Percentiles rank a stretch among this genome's conserved stretches.
Conservation (phyloP, 129 eudicot genomes). For the Chrysanthemum seticuspe region DNA sequence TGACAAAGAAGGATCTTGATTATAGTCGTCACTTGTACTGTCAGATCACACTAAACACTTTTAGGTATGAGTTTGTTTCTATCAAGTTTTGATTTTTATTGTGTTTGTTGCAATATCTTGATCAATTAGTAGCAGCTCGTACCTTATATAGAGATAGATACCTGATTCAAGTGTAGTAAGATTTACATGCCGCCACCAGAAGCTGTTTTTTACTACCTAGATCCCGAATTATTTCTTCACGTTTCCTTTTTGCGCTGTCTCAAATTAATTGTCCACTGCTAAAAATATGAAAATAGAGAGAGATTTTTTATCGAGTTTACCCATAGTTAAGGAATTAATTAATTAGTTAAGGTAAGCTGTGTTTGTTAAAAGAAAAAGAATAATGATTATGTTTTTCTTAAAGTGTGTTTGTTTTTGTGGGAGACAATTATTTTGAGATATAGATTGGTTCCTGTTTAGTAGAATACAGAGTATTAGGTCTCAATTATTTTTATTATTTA, state of each 20-base stretch:
- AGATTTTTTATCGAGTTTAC: too few relatives aligned
- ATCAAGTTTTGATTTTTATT: neutral
- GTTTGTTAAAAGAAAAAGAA: too few relatives aligned
- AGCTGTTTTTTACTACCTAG: neutral
- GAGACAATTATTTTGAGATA: too few relatives aligned
- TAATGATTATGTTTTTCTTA: too few relatives aligned
- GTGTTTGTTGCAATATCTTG: neutral
- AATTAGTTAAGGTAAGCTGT: too few relatives aligned
- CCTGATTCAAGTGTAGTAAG: too few relatives aligned
- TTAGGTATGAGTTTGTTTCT: conserved; percentile 19
- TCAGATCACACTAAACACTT: conserved; percentile 28
- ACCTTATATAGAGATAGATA: neutral
- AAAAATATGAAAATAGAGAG: too few relatives aligned
- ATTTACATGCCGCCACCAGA: neutral
- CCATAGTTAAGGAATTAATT: neutral
- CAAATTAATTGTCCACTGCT: neutral
- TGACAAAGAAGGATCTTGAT: conserved; percentile 34
- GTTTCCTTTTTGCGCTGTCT: too few relatives aligned
- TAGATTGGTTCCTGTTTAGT: neutral
- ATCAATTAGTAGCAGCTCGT: neutral
- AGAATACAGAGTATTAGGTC: neutral
- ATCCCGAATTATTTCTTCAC: neutral
- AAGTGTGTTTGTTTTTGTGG: too few relatives aligned
- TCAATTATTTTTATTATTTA: neutral
- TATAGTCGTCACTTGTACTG: conserved; percentile 19